Evolutionary conservation across 2,329 filamentous ascomycete species (phyloP).

Genomic region (Nemania sp.): DNA sequence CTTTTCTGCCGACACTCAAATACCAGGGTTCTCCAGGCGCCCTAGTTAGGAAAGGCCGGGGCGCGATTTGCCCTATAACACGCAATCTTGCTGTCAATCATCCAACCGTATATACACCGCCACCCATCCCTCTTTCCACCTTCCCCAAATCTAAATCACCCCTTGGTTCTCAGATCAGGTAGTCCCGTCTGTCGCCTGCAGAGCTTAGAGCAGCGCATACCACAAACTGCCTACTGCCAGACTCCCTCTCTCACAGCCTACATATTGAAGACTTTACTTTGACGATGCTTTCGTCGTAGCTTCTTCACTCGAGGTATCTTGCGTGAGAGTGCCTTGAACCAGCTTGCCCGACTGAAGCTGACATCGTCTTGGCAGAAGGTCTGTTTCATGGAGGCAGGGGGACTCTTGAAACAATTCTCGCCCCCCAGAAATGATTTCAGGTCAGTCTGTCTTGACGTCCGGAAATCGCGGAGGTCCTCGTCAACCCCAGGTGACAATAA

Average conservation of each 20-base stretch:
- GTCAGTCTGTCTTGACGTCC: slow-evolving; percentile 34
- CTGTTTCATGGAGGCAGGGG: slow-evolving; percentile 35
- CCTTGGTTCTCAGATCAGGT: slow-evolving; percentile 17
- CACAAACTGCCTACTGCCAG: slow-evolving; percentile 8
- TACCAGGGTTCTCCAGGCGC: slow-evolving; percentile 19
- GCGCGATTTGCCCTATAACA: slow-evolving; percentile 22
- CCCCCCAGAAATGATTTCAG: slow-evolving; percentile 40
- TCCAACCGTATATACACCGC: slow-evolving; percentile 18
- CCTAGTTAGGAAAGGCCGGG: slow-evolving; percentile 8
- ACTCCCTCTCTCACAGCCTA: slow-evolving; percentile 1
- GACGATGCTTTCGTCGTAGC: slow-evolving; percentile 29
- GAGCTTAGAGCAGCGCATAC: slow-evolving; percentile 12
- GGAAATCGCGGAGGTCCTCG: slow-evolving; percentile 39
- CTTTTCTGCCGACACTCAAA: slow-evolving; percentile 23
- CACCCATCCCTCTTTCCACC: slow-evolving; percentile 16
- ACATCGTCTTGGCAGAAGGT: slow-evolving; percentile 15
- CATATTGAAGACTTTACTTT: slow-evolving; percentile 16
- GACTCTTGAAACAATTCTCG: slow-evolving; percentile 31
- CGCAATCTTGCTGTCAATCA: slow-evolving; percentile 20
- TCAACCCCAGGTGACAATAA: slow-evolving; percentile 37
- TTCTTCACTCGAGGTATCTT: slow-evolving; percentile 18
- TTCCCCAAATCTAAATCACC: slow-evolving; percentile 18
- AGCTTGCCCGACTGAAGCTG: slow-evolving; percentile 1
- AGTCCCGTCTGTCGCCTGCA: slow-evolving; percentile 8
- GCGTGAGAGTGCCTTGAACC: slow-evolving; percentile 10